Evolutionary conservation across 2,329 filamentous ascomycete species (phyloP).

Genomic region (Colletotrichum sansevieriae): DNA sequence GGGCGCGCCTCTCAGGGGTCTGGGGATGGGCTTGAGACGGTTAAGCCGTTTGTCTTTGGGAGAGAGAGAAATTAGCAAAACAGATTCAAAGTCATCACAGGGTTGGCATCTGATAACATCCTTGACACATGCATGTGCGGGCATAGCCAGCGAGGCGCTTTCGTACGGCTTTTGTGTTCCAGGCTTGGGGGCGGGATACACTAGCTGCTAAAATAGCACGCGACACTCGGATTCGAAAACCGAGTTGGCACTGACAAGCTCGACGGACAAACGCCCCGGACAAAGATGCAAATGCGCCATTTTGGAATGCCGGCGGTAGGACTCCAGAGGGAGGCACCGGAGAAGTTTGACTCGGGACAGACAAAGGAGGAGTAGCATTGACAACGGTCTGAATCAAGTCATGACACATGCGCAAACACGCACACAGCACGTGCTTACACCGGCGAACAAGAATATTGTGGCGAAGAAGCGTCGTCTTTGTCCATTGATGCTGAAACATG

Average conservation of each 20-base stretch:
- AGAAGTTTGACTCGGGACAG: neutral
- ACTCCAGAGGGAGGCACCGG: conserved; percentile 2
- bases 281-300: conserved; percentile 9
- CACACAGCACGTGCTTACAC: neutral
- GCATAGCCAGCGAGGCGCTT: conserved; percentile 6
- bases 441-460: conserved; percentile 22
- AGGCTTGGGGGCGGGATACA: neutral
- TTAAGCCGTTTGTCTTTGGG: conserved; percentile 10
- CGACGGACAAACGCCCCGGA: neutral
- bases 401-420: neutral
- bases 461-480: conserved; percentile 40
- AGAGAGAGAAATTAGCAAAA: neutral
- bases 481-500: conserved; percentile 39
- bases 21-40: conserved; percentile 22
- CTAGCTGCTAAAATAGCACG: conserved; percentile 22
- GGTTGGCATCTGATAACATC: conserved; percentile 25
- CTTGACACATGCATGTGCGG: conserved; percentile 34
- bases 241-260: conserved; percentile 27
- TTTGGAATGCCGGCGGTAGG: conserved; percentile 19
- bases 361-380: conserved; percentile 22
- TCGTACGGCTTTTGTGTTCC: neutral
- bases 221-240: conserved; percentile 4
- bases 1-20: conserved; percentile 25
- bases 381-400: conserved; percentile 28
- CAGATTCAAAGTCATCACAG: neutral